Evolutionary conservation across 306 rosid species (phyloP).

Genomic region (Macrotyloma uniflorum): DNA sequence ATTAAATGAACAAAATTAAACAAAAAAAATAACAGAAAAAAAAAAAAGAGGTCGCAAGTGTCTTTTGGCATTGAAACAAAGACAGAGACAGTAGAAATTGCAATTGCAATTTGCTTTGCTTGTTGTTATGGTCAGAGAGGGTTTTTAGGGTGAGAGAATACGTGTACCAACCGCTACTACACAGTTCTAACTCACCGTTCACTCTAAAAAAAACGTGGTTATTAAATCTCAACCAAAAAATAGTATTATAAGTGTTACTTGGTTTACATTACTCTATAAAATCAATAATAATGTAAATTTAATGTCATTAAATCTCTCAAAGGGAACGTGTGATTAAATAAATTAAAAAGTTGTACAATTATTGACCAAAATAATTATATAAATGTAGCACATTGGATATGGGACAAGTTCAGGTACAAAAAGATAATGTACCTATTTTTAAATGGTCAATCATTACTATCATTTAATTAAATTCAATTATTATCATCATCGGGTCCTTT

Average conservation of each 20-base stretch:
- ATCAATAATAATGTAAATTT: neutral
- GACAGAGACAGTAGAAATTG: neutral
- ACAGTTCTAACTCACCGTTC: conserved; percentile 2
- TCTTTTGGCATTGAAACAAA: conserved; percentile 24
- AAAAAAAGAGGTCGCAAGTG: neutral
- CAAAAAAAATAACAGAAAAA: neutral
- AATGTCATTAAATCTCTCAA: neutral
- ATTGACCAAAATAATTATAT: neutral
- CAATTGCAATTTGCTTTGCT: neutral
- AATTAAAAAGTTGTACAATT: neutral
- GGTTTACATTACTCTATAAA: neutral
- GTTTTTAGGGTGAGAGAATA: neutral
- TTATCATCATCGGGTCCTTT: neutral
- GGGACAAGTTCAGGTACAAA: neutral
- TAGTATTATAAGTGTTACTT: neutral
- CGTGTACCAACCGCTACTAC: conserved; percentile 38
- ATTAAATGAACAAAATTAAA: neutral
- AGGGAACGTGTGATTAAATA: neutral
- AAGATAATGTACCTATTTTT: neutral
- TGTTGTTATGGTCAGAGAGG: neutral
- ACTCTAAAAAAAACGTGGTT: neutral
- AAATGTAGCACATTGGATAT: neutral
- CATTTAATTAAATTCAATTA: neutral
- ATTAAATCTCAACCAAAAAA: neutral
- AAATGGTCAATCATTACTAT: neutral